phyloP scores from a whole-genome alignment of 2,329 filamentous ascomycete genomes.

The Penicillium oxalicum region DNA sequence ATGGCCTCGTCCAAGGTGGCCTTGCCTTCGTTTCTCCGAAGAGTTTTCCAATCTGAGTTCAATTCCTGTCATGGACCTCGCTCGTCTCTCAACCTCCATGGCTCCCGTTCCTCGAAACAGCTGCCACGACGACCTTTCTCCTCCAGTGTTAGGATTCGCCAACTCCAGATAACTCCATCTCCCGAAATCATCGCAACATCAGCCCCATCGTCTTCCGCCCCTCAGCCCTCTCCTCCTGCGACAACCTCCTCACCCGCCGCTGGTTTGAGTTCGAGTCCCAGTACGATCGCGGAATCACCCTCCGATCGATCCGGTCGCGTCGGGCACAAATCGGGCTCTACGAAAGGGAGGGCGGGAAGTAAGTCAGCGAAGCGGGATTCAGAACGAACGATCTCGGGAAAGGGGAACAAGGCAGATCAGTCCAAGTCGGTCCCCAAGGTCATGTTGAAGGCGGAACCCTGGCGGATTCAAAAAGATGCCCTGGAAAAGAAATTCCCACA shows the following conservation, averaged over 20 bases:
- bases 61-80: constrained; percentile 6
- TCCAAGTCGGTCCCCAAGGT: constrained; percentile 8
- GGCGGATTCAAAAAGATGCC: constrained; percentile 71
- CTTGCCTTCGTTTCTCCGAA: constrained; percentile 21
- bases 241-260: background rate
- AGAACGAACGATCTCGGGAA: constrained; percentile 2
- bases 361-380: background rate
- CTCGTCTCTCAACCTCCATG: constrained; percentile 1
- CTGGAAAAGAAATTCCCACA: constrained; percentile 71
- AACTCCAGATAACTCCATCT: constrained; percentile 1
- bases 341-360: background rate
- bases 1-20: constrained; percentile 21
- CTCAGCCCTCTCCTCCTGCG: background rate
- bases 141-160: constrained; percentile 1
- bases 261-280: too few relatives aligned
- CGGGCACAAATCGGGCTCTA: too few relatives aligned
- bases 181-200: background rate
- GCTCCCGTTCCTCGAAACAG: constrained; percentile 3
- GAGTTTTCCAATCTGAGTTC: constrained; percentile 21
- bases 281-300: background rate
- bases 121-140: constrained; percentile 10
- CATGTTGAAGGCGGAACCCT: constrained; percentile 46
- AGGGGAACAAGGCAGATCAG: constrained; percentile 8
- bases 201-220: background rate
- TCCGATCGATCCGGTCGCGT: background rate